Percentiles rank a stretch among this genome's conserved stretches.
phyloP scores from a whole-genome alignment of 2,329 filamentous ascomycete species.

The Chrysoporthe deuterocubensis region DNA sequence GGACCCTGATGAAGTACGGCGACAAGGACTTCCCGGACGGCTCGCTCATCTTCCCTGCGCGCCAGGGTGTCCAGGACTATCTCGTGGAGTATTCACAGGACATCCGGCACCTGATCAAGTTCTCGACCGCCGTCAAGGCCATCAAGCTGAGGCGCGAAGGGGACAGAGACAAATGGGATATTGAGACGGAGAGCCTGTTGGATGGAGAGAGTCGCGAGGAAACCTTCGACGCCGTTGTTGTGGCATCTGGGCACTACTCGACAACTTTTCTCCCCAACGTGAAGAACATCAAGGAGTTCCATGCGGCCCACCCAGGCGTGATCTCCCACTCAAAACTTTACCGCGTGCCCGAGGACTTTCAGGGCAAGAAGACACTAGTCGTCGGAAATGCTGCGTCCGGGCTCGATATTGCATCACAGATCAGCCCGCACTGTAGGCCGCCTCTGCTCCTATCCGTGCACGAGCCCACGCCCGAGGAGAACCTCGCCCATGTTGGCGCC shows the following conservation, averaged over 20 bases:
- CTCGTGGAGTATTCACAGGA: constrained; percentile 72
- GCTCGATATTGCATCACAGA: constrained; percentile 79
- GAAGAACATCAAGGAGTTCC: constrained; percentile 62
- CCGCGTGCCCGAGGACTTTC: constrained; percentile 65
- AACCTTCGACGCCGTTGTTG: constrained; percentile 74
- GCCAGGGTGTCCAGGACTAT: constrained; percentile 74
- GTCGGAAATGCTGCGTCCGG: constrained; percentile 87
- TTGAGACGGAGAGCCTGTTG: constrained; percentile 28
- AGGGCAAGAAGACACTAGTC: constrained; percentile 75
- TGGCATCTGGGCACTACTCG: constrained; percentile 77
- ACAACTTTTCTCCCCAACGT: constrained; percentile 70
- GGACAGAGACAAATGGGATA: constrained; percentile 60
- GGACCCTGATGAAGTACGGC: constrained; percentile 78
- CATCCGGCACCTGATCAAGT: constrained; percentile 68
- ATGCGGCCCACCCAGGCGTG: constrained; percentile 59
- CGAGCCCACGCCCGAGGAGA: constrained; percentile 51
- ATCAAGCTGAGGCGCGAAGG: constrained; percentile 47
- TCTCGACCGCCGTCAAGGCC: constrained; percentile 71
- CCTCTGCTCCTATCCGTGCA: constrained; percentile 69
- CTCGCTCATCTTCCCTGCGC: constrained; percentile 73
- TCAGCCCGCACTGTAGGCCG: constrained; percentile 61
- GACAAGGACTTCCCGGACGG: constrained; percentile 68
- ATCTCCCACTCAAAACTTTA: constrained; percentile 83
- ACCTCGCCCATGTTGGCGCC: constrained; percentile 49
- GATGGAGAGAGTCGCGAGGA: constrained; percentile 34